Evolutionary conservation across 495 filamentous ascomycete genomes (phyloP), one percentile per base, ranked within the genome.

Genomic region (Peziza echinospora): DNA sequence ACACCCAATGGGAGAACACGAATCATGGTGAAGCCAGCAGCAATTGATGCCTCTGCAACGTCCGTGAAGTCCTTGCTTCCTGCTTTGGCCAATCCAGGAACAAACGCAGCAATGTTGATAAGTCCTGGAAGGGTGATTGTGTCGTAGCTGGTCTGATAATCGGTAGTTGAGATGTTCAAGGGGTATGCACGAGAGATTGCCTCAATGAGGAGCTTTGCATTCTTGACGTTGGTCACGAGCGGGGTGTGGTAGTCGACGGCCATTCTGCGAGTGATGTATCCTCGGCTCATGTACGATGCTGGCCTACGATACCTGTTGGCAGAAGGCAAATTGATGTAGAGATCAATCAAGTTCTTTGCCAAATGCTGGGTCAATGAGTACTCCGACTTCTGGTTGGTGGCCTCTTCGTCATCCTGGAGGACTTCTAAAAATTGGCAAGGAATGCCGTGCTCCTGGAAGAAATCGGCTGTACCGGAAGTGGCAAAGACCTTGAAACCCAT

Each of bases 301-400:
- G 89, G 89, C 47, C 89, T 77, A 49, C 89, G 72, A 70, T 86
- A 96, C 52, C 83, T 78, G 64, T 97, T 97, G 72, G 70, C 92
- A n/a, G 86, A 93, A 4, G 89, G 89, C 60, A 97, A 66, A 64
- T 97, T 97, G 74, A 97, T 92, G 64, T 96, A 97, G 26, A 97
- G 70, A 64, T 94, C 87, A 49, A 97, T 96, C 60, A 89, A 74
- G 63, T 94, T 93, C 62, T 93, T 94, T 26, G 87, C 80, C 59
- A 97, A 64, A 67, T 93, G 85, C 60, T 94, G 83, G 8, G 83
- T 89, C 50, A 97, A 69, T 19, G 89, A 96, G 67, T 87, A 96
- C 62, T 97, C 87, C 0, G 83, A 82, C 64, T 91, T 89, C 61
- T 93, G 83, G 40, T 83, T 77, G 26, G 76, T 70, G 49, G 74